Evolutionary conservation across 2,329 filamentous ascomycete genomes (phyloP).

Genomic region (Nemania serpens): DNA sequence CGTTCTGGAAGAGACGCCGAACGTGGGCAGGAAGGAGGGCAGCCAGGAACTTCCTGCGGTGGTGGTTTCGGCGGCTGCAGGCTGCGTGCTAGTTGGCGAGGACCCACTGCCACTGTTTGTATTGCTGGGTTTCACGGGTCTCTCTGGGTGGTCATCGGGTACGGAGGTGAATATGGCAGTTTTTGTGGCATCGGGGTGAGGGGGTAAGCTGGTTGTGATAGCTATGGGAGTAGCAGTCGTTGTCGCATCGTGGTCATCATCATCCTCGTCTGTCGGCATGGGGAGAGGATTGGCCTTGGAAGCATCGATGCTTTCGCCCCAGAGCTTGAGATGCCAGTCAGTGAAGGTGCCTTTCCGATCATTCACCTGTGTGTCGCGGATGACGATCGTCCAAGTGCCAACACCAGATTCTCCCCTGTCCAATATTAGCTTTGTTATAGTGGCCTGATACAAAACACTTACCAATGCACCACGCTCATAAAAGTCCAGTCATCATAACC

Average conservation of each 20-base stretch:
- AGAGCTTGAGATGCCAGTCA: constrained; percentile 93
- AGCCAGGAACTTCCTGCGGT: constrained; percentile 67
- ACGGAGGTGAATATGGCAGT: constrained; percentile 48
- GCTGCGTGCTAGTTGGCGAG: constrained; percentile 35
- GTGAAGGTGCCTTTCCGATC: constrained; percentile 76
- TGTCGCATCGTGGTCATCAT: constrained; percentile 76
- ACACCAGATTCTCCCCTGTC: constrained; percentile 82
- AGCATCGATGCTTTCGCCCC: constrained; percentile 84
- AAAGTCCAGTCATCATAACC: constrained; percentile 98
- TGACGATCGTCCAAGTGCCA: constrained; percentile 87
- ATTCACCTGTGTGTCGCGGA: constrained; percentile 84
- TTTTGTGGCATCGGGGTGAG: constrained; percentile 49
- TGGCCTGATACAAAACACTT: constrained; percentile 43
- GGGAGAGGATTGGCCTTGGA: constrained; percentile 75
- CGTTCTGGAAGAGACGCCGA: constrained; percentile 83
- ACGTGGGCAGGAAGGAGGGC: constrained; percentile 86
- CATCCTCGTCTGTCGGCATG: constrained; percentile 80
- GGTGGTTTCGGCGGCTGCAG: constrained; percentile 40
- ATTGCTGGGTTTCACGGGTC: constrained; percentile 57
- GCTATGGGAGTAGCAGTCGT: constrained; percentile 64
- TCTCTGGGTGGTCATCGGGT: constrained; percentile 67
- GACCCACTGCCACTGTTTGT: constrained; percentile 40
- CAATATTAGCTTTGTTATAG: constrained; percentile 21
- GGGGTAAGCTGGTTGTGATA: constrained; percentile 65
- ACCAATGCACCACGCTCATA: constrained; percentile 98